Base-by-base conservation (phyloP, 306 rosid genomes). In the Malus orientalis region DNA sequence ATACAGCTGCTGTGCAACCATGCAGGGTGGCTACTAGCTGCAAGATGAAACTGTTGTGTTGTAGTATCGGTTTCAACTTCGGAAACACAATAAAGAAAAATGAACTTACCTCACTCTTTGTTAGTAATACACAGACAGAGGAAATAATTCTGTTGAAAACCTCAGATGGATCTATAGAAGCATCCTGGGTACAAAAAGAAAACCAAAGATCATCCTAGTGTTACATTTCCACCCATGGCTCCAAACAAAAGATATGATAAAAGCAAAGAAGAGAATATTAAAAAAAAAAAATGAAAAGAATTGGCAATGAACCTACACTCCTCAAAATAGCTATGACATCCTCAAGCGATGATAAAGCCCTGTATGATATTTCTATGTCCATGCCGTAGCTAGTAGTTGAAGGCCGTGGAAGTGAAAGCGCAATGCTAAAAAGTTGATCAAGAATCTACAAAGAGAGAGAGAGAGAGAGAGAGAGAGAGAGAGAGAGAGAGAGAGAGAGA, bases 151-250 rank as follows among this genome's bases (percentile, higher is more conserved):
- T 80, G 86, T 92, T 92, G 95, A 94, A 94, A 80, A 94, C 97
- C 86, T 94, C 98, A 57, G 98, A 92, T 67, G 96, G 97, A 87
- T 94, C 98, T 74, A 94, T 92, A 57, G 97, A 91, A 74, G 98
- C 89, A 83, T 94, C 98, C 98, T 94, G 89, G 74, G 82, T 62
- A 82, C 36, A 76, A 60, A 81, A 78, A 87, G 80, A 49, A 64
- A 82, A 42, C 45, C 45, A 62, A 60, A 67, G 80, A 76, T 76
- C 63, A 61, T 45, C 32, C 18, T 12, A 40, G 76, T 61, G 68
- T 77, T 81, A 65, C 2, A 71, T 60, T 59, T 69, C 54, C 71
- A 80, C 59, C 15, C 25, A 59, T 66, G 81, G 64, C 76, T 71
- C 75, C 58, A 74, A 77, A 81, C 76, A 58, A 67, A 70, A 4